Conservation (phyloP, 2,329 filamentous ascomycete genomes). For the Fusarium albosuccineum region DNA sequence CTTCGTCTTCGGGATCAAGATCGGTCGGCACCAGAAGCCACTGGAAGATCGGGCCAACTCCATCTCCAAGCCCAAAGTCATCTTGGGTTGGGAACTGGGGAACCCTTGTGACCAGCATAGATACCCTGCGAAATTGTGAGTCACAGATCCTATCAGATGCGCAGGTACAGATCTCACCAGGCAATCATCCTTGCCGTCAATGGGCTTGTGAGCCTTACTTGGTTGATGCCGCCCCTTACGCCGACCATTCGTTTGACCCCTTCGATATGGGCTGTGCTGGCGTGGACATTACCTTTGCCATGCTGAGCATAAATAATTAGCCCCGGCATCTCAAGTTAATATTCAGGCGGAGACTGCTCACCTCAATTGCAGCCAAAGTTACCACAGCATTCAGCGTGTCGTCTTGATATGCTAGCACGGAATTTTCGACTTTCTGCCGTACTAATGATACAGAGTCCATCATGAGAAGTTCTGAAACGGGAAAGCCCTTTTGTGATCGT, state of each 20-base stretch:
- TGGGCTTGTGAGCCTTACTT: constrained; percentile 62
- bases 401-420: constrained; percentile 62
- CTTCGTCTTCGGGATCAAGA: constrained; percentile 10
- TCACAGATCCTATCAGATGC: not conserved
- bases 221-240: constrained; percentile 64
- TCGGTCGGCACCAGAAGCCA: constrained; percentile 57
- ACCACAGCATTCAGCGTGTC: constrained; percentile 69
- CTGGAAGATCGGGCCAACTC: constrained; percentile 61
- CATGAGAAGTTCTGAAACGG: constrained; percentile 68
- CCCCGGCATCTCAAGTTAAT: rapidly evolving
- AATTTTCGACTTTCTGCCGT: constrained; percentile 62
- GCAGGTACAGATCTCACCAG: constrained; percentile 56
- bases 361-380: constrained; percentile 69
- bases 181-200: constrained; percentile 68
- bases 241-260: constrained; percentile 63
- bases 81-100: constrained; percentile 68
- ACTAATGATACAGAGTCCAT: constrained; percentile 67
- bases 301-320: constrained; percentile 51
- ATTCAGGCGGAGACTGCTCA: constrained; percentile 45
- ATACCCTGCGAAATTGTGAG: constrained; percentile 60
- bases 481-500: constrained; percentile 64
- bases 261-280: constrained; percentile 62
- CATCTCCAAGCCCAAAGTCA: constrained; percentile 61
- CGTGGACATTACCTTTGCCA: constrained; percentile 64
- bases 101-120: constrained; percentile 64